Base-by-base conservation (phyloP, 2,329 filamentous ascomycete genomes). In the Alternaria alternata region DNA sequence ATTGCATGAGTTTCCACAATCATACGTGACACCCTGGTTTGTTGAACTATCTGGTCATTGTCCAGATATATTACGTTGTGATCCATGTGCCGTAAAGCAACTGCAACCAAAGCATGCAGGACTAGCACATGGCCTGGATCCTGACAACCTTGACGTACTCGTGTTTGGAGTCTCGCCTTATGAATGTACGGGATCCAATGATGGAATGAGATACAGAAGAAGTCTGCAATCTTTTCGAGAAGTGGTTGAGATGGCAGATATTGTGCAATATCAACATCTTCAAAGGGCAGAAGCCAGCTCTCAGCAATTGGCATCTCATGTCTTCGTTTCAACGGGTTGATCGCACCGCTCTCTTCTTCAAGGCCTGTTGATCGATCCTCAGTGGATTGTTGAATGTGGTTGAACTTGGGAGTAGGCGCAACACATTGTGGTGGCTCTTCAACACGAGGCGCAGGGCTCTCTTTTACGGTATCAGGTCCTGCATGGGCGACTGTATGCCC, bases 171-270 rank as follows among this genome's bases (percentile, higher is more conserved):
- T n/a, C 72, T 58, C 26, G 71, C 51, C 53, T 76, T 76, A 59
- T 76, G 73, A 2, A 75, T 54, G 32, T 74, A 75, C 2, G 74
- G 74, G 8, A 76, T 73, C 74, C 74, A 76, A 44, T 76, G 74
- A 58, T 76, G 74, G n/a, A 75, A 75, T 0, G 74, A 74, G 9
- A 65, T 57, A 28, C 70, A 75, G 32, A 75, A 76, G 41, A 71
- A 75, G 28, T 75, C 70, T 3, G 64, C 70, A 7, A 75, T 54
- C 41, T 71, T 74, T 38, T 68, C 34, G 2, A 76, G 62, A 8
- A 75, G 46, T 20, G 65, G 61, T 46, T 73, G 72, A 12, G 66
- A 44, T 16, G 74, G 74, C 24, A 76, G 39, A 22, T 75, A 63
- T 12, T 73, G 67, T 7, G 67, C 67, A 42, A 72, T 67, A 24